These are phyloP conservation scores for Trametes cubensis DNA, from an alignment of 768 basidiomycete genomes.

Conservation along the genomic window DNA sequence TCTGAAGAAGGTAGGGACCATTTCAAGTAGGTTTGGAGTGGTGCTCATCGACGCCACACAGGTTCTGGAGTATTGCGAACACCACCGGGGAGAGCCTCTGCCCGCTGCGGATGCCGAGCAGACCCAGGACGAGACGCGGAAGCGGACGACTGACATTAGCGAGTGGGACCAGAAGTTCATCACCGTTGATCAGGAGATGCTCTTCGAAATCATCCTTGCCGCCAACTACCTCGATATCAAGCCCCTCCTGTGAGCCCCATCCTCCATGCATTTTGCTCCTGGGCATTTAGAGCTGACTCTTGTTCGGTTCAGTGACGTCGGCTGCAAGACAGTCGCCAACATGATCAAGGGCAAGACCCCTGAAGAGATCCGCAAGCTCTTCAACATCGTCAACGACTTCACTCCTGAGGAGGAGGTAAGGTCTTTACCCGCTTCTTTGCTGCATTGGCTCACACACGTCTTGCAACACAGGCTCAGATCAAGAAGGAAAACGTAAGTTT, in stretches of 20 bases:
- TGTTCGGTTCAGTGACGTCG: slow-evolving; percentile 72
- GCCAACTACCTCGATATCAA: slow-evolving; percentile 99
- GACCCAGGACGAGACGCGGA: slow-evolving; percentile 90
- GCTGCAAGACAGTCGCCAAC: slow-evolving; percentile 98
- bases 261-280: slow-evolving; percentile 1
- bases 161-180: slow-evolving; percentile 99
- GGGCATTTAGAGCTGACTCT: slow-evolving; percentile 14
- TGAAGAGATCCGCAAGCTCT: slow-evolving; percentile 97
- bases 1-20: slow-evolving; percentile 75
- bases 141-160: slow-evolving; percentile 96
- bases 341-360: slow-evolving; percentile 99
- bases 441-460: slow-evolving; percentile 19
- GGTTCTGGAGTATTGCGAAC: slow-evolving; percentile 99
- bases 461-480: slow-evolving; percentile 77
- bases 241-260: slow-evolving; percentile 78
- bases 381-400: slow-evolving; percentile 98
- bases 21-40: no score
- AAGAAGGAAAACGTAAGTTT: slow-evolving; percentile 95
- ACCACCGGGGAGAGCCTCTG: slow-evolving; percentile 96
- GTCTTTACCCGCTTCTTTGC: slow-evolving; percentile 16
- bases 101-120: slow-evolving; percentile 81
- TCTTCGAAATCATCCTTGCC: slow-evolving; percentile 99
- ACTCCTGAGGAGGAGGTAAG: slow-evolving; percentile 97
- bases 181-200: slow-evolving; percentile 99
- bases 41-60: slow-evolving; percentile 37